Evolutionary conservation across 2,329 filamentous ascomycete genomes (phyloP).

Genomic region (Rutstroemia sp.): DNA sequence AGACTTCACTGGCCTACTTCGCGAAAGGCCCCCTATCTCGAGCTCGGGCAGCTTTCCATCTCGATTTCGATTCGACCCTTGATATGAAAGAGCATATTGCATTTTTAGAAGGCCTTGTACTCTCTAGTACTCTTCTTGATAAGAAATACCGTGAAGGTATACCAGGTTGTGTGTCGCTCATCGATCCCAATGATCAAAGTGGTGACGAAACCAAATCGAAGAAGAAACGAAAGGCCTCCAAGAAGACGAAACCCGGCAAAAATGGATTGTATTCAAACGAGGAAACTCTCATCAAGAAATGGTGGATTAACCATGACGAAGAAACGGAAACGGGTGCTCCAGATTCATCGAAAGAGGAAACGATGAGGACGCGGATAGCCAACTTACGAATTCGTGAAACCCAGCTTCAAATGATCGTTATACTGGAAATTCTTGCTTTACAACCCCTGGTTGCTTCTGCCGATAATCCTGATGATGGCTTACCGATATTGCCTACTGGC

Average conservation of each 20-base stretch:
- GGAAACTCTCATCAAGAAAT: conserved; percentile 54
- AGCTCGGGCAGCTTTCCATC: conserved; percentile 62
- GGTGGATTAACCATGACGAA: conserved; percentile 60
- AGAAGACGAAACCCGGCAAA: conserved; percentile 60
- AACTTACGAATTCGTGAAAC: conserved; percentile 68
- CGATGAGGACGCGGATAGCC: conserved; percentile 52
- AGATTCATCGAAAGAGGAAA: conserved; percentile 41
- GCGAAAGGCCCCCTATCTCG: conserved; percentile 74
- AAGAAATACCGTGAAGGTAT: conserved; percentile 73
- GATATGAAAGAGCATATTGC: conserved; percentile 56
- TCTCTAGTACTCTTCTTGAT: conserved; percentile 61
- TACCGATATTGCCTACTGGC: conserved; percentile 24
- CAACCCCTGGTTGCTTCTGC: conserved; percentile 44
- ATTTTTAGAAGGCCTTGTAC: conserved; percentile 62
- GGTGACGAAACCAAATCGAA: conserved; percentile 44
- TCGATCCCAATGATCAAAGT: conserved; percentile 40
- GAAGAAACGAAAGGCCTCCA: conserved; percentile 47
- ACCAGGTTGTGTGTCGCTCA: conserved; percentile 51
- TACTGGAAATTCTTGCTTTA: conserved; percentile 68
- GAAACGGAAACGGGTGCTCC: conserved; percentile 39
- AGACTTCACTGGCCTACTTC: conserved; percentile 75
- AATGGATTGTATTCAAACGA: conserved; percentile 63
- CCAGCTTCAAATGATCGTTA: conserved; percentile 71
- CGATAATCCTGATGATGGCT: conserved; percentile 22
- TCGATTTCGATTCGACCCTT: conserved; percentile 52